Evolutionary conservation across 441 rosid genomes (phyloP).

Genomic region (Isatis lusitanica): DNA sequence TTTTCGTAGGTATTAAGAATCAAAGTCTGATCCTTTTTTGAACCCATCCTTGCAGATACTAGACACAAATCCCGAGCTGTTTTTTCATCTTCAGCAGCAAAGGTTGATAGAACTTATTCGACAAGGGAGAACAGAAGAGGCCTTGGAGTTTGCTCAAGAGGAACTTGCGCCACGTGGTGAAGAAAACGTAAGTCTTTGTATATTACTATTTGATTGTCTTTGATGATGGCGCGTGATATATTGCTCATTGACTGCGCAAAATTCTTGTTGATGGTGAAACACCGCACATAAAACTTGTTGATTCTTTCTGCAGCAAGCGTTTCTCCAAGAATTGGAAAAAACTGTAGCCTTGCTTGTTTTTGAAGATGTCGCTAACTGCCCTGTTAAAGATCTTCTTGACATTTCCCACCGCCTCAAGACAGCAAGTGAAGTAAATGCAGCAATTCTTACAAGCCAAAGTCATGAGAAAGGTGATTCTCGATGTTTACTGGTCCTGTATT

Average conservation of each 20-base stretch:
- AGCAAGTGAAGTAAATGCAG: conserved; percentile 95
- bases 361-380: conserved; percentile 83
- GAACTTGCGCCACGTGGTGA: conserved; percentile 98
- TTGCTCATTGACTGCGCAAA: conserved; percentile 3
- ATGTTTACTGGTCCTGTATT: conserved; percentile 8
- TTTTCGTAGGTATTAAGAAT: neutral
- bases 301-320: conserved; percentile 59
- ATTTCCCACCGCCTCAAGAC: conserved; percentile 88
- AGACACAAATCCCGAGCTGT: conserved; percentile 92
- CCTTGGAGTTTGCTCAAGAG: conserved; percentile 96
- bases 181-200: conserved; percentile 63
- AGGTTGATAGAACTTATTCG: conserved; percentile 92
- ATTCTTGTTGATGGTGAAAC: neutral
- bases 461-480: conserved; percentile 77
- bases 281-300: neutral
- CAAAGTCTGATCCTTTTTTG: neutral
- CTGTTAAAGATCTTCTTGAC: conserved; percentile 84
- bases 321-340: conserved; percentile 91
- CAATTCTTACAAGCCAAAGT: conserved; percentile 94
- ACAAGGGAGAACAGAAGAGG: conserved; percentile 86
- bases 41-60: conserved; percentile 57
- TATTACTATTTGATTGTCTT: neutral
- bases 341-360: conserved; percentile 90
- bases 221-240: neutral
- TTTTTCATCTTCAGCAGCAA: conserved; percentile 98